These are phyloP conservation scores for Flammula alnicola DNA, from an alignment of 1,284 basidiomycete genomes.

Conservation along the genomic window DNA sequence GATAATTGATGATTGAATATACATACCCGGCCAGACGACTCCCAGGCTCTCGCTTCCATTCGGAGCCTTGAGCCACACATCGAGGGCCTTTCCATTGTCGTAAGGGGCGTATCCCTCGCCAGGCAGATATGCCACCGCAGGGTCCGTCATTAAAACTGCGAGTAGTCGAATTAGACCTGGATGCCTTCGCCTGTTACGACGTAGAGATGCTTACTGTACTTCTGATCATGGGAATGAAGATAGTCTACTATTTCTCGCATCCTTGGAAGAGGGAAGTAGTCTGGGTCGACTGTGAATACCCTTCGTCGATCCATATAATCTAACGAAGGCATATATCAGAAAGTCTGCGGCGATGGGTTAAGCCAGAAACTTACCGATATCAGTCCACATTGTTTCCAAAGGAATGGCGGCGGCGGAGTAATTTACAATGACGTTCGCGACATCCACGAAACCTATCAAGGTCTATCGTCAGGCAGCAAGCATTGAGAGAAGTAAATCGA, in stretches of 20 bases:
- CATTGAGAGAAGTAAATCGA: neutral
- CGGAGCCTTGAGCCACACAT: constrained; percentile 65
- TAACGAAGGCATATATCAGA: constrained; percentile 26
- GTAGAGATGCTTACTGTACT: constrained; percentile 49
- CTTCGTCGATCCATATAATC: constrained; percentile 77
- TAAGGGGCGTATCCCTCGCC: constrained; percentile 57
- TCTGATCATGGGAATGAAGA: constrained; percentile 62
- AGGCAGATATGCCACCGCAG: constrained; percentile 63
- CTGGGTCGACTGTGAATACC: constrained; percentile 70
- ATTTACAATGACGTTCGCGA: constrained; percentile 62
- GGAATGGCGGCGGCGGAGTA: constrained; percentile 66
- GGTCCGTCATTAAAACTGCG: constrained; percentile 75
- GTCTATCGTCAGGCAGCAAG: neutral
- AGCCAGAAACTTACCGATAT: constrained; percentile 53
- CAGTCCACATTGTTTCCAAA: constrained; percentile 79
- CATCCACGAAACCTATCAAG: constrained; percentile 58
- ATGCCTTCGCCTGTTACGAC: neutral
- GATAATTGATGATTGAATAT: neutral
- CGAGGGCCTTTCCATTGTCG: constrained; percentile 55
- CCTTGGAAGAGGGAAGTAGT: constrained; percentile 66
- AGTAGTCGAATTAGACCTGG: neutral
- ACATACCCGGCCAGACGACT: constrained; percentile 70
- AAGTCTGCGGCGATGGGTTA: neutral
- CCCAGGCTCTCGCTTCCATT: constrained; percentile 67
- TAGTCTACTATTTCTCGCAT: constrained; percentile 66